Evolutionary conservation across 129 eudicot genomes (phyloP).

Genomic region (Logfia minima): DNA sequence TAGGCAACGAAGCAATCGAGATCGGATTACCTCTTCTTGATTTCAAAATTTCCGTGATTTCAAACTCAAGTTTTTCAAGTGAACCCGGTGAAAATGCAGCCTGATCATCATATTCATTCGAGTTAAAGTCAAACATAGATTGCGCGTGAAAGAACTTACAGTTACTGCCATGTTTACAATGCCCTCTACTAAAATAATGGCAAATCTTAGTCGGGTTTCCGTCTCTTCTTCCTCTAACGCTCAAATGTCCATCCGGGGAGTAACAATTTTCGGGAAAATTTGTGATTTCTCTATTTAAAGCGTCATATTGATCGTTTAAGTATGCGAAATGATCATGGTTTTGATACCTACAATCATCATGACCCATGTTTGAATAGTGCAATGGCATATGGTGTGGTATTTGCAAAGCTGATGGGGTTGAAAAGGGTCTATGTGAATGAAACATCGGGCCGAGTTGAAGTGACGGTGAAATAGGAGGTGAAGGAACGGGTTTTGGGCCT

Average conservation of each 20-base stretch:
- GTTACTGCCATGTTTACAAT: slow-evolving; percentile 67
- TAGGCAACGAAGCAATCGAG: slow-evolving; percentile 76
- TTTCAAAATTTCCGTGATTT: slow-evolving; percentile 69
- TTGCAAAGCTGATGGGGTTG: slow-evolving; percentile 30
- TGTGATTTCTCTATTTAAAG: slow-evolving; percentile 22
- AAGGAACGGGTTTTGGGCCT: slow-evolving; percentile 29
- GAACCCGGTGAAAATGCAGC: slow-evolving; percentile 51
- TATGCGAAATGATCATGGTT: slow-evolving; percentile 33
- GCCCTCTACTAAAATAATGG: slow-evolving; percentile 72
- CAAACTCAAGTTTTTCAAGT: slow-evolving; percentile 59
- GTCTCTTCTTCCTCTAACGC: slow-evolving; percentile 38
- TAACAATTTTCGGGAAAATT: slow-evolving; percentile 32
- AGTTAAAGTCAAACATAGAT: slow-evolving; percentile 29
- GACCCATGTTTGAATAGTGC: slow-evolving; percentile 33
- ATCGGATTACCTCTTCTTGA: slow-evolving; percentile 64
- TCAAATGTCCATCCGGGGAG: slow-evolving; percentile 24
- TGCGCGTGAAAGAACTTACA: slow-evolving; percentile 64
- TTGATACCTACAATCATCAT: slow-evolving; percentile 33
- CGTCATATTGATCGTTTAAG: slow-evolving; percentile 39
- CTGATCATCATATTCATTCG: slow-evolving; percentile 46
- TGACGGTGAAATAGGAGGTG: slow-evolving; percentile 51
- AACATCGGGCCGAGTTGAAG: slow-evolving; percentile 27
- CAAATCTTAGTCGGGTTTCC: slow-evolving; percentile 48
- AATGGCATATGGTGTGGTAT: slow-evolving; percentile 26
- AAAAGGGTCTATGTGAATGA: slow-evolving; percentile 33